Conservation (phyloP, 148 eudicot genomes). For the Chenopodium berlandieri region DNA sequence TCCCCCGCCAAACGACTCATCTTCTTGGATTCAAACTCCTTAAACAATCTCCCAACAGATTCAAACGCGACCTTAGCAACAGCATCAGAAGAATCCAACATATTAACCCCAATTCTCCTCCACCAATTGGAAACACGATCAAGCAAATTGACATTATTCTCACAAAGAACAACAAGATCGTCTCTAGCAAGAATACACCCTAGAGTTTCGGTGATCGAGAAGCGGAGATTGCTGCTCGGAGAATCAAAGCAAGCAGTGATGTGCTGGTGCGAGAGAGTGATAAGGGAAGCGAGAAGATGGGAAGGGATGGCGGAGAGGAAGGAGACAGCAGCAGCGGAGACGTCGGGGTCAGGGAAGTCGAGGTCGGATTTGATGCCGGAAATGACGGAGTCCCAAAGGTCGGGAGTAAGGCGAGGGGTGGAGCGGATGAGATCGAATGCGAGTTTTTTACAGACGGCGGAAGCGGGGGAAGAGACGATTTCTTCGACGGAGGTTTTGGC, state of each 20-base stretch:
- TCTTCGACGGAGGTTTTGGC: constrained; percentile 96
- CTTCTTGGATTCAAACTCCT: constrained; percentile 82
- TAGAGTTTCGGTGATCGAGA: constrained; percentile 79
- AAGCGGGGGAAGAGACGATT: constrained; percentile 86
- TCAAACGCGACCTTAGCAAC: constrained; percentile 87
- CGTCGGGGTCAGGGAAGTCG: constrained; percentile 93
- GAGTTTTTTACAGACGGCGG: constrained; percentile 90
- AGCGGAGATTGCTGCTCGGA: constrained; percentile 49
- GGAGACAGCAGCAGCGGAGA: constrained; percentile 77
- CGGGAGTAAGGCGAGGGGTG: constrained; percentile 75
- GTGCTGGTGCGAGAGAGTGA: constrained; percentile 49
- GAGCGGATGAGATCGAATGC: constrained; percentile 89
- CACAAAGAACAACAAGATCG: constrained; percentile 79
- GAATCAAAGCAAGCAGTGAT: constrained; percentile 75
- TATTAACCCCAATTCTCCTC: constrained; percentile 69
- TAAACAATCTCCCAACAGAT: constrained; percentile 76
- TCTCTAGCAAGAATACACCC: constrained; percentile 88
- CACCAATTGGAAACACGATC: constrained; percentile 86
- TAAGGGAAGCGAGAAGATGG: constrained; percentile 57
- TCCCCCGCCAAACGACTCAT: constrained; percentile 96
- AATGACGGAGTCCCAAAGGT: constrained; percentile 77
- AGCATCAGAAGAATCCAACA: constrained; percentile 67
- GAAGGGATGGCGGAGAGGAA: constrained; percentile 86
- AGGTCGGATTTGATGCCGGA: constrained; percentile 66
- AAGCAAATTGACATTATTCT: constrained; percentile 65